phyloP scores from a whole-genome alignment of 768 basidiomycete genomes.

The Pulveroboletus sp. region DNA sequence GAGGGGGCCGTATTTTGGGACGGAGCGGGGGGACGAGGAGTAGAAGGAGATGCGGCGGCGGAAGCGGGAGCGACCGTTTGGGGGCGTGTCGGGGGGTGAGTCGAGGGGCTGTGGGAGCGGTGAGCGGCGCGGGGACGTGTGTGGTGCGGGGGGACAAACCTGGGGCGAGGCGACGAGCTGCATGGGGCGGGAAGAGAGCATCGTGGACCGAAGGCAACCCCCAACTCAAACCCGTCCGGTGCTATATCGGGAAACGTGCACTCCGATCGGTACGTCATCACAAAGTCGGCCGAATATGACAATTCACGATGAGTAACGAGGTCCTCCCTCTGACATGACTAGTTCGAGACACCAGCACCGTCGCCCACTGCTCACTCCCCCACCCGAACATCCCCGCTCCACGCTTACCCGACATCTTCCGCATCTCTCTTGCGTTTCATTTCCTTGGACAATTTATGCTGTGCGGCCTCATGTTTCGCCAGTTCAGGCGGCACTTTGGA shows the following conservation, averaged over 20 bases:
- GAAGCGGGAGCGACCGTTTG: conserved; percentile 32
- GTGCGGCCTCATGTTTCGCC: conserved; percentile 87
- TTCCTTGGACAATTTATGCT: conserved; percentile 85
- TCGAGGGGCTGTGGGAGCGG: background rate
- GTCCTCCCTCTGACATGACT: background rate
- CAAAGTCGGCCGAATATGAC: conserved; percentile 13
- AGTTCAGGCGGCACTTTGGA: conserved; percentile 86
- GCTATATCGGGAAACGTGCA: conserved; percentile 17
- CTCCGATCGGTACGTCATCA: conserved; percentile 17
- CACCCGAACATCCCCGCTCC: background rate
- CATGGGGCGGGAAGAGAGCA: conserved; percentile 40
- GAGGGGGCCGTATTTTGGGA: conserved; percentile 60
- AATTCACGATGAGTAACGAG: background rate
- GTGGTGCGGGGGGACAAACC: background rate
- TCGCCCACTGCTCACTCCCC: no score
- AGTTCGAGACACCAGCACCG: no score
- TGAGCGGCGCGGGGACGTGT: background rate
- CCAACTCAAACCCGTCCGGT: conserved; percentile 1
- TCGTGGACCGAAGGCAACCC: conserved; percentile 14
- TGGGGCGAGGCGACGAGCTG: conserved; percentile 18
- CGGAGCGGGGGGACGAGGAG: conserved; percentile 12
- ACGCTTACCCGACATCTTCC: conserved; percentile 58
- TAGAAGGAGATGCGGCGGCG: conserved; percentile 28
- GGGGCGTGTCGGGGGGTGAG: conserved; percentile 17
- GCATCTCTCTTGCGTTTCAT: conserved; percentile 93